Evolutionary conservation across 345 rosid species (phyloP).

Genomic region (Sapria himalayana): DNA sequence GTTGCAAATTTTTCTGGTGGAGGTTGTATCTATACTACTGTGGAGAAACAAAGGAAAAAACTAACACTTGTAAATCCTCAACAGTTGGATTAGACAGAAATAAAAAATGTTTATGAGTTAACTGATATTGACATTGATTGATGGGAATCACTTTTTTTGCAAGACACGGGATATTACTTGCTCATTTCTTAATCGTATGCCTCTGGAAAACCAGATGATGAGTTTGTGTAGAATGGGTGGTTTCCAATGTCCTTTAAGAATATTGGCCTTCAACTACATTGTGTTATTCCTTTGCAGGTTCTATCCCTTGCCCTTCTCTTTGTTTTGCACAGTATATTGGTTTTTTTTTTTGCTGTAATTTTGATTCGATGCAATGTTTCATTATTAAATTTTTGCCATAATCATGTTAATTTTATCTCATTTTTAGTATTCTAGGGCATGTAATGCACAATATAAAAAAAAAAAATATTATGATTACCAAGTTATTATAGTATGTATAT

Average conservation of each 20-base stretch:
- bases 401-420: no score
- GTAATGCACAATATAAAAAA: no score
- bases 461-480: no score
- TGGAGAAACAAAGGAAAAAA: constrained; percentile 80
- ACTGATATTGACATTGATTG: constrained; percentile 79
- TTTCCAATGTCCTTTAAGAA: constrained; percentile 48
- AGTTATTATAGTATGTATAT: no score
- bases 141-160: constrained; percentile 86
- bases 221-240: constrained; percentile 94
- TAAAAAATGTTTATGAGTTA: constrained; percentile 67
- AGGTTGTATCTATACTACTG: constrained; percentile 61
- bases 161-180: constrained; percentile 77
- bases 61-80: constrained; percentile 58
- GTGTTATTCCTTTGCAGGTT: constrained; percentile 92
- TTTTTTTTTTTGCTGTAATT: no score
- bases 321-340: no score
- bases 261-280: constrained; percentile 44
- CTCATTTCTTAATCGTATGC: constrained; percentile 70
- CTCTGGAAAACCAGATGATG: constrained; percentile 61
- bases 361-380: no score
- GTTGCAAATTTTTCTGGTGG: constrained; percentile 81
- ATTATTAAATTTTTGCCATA: no score
- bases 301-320: no score
- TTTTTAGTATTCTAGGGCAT: no score
- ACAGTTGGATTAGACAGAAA: constrained; percentile 72